Conservation (phyloP, 2,329 filamentous ascomycete genomes). For the Verticillium albo-atrum region DNA sequence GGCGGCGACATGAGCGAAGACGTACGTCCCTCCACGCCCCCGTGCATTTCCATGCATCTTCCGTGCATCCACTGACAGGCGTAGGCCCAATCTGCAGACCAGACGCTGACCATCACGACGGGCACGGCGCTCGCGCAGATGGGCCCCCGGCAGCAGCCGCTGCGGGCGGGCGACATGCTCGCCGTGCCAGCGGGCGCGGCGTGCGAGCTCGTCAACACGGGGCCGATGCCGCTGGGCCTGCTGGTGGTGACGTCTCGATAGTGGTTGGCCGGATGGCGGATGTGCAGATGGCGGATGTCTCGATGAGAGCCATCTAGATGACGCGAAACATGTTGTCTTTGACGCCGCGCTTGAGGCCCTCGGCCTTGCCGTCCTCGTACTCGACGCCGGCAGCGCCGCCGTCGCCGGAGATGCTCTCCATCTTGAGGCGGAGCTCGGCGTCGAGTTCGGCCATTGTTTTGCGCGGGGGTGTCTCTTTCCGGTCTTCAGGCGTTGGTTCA, state of each 20-base stretch:
- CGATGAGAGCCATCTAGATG: no score
- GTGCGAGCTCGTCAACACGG: slow-evolving; percentile 62
- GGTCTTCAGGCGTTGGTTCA: neutral
- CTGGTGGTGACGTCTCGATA: slow-evolving; percentile 43
- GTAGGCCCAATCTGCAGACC: slow-evolving; percentile 55
- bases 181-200: slow-evolving; percentile 59
- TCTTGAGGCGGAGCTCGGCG: slow-evolving; percentile 59
- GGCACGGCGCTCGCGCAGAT: slow-evolving; percentile 55
- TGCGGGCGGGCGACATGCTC: slow-evolving; percentile 30
- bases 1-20: slow-evolving; percentile 64
- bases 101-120: slow-evolving; percentile 60
- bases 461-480: neutral
- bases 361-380: slow-evolving; percentile 69
- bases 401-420: slow-evolving; percentile 64
- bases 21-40: slow-evolving; percentile 28
- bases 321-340: slow-evolving; percentile 74
- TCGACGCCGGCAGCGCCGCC: slow-evolving; percentile 69
- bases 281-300: no score
- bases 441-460: slow-evolving; percentile 63
- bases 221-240: slow-evolving; percentile 53
- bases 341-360: slow-evolving; percentile 68
- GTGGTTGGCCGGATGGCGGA: no score
- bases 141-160: slow-evolving; percentile 44
- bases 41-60: neutral
- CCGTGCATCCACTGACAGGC: slow-evolving; percentile 5